phyloP scores from a whole-genome alignment of 164 flowering plant genomes.

The Liquidambar formosana region DNA sequence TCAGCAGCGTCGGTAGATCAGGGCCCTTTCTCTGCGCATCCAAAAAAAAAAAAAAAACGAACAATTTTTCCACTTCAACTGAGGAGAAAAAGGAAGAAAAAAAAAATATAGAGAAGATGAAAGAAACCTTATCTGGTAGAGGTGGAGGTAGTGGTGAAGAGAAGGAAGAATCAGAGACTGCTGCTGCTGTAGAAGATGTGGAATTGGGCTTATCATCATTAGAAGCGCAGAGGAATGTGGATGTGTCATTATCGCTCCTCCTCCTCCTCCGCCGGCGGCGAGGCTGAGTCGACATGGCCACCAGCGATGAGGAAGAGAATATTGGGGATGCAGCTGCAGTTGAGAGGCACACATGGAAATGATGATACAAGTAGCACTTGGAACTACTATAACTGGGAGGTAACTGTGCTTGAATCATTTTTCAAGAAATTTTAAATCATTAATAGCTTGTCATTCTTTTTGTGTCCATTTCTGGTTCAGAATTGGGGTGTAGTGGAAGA shows the following conservation, averaged over 20 bases:
- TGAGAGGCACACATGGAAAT: neutral
- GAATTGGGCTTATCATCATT: too few relatives aligned
- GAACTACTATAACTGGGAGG: neutral
- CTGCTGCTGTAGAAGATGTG: neutral
- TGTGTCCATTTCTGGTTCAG: too few relatives aligned
- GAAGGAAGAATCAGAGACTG: neutral
- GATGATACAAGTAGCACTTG: neutral
- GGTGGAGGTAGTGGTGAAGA: neutral
- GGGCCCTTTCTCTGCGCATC: constrained; percentile 35
- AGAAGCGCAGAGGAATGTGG: neutral
- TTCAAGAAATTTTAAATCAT: too few relatives aligned
- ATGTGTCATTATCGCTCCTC: too few relatives aligned
- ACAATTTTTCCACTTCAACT: neutral
- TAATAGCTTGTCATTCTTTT: too few relatives aligned
- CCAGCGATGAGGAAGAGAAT: neutral
- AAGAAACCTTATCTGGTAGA: neutral
- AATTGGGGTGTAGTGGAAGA: too few relatives aligned
- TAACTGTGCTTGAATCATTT: neutral
- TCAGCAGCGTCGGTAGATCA: constrained; percentile 47
- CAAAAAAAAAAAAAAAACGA: too few relatives aligned
- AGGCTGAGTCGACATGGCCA: neutral
- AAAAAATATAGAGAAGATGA: neutral
- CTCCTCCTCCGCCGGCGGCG: neutral
- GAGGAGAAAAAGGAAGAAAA: neutral
- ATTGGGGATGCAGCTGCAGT: neutral